Conservation (phyloP, 345 rosid species). For the Combretum micranthum region DNA sequence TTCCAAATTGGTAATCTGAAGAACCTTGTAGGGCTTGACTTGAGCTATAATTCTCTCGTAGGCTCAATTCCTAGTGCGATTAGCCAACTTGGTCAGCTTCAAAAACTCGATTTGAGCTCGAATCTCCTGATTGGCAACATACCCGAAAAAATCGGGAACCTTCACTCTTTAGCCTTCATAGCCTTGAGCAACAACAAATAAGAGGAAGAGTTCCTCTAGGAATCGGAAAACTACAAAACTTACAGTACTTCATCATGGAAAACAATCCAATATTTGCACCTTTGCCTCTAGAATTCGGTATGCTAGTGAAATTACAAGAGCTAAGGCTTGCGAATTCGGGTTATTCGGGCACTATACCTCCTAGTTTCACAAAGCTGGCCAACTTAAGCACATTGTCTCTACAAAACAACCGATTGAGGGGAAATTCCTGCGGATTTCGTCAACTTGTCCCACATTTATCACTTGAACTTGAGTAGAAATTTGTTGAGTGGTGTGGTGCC, state of each 20-base stretch:
- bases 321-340: constrained; percentile 74
- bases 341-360: constrained; percentile 60
- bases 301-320: constrained; percentile 58
- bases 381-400: constrained; percentile 77
- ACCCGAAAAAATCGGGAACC: constrained; percentile 51
- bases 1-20: constrained; percentile 49
- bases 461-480: constrained; percentile 75
- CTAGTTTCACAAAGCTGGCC: constrained; percentile 37
- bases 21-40: constrained; percentile 61
- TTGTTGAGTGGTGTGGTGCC: constrained; percentile 62
- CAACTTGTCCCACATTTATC: constrained; percentile 50
- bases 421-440: constrained; percentile 52
- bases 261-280: constrained; percentile 64
- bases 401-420: constrained; percentile 71
- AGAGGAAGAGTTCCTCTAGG: constrained; percentile 56
- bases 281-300: constrained; percentile 56
- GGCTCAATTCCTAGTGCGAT: constrained; percentile 58
- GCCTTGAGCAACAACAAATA: constrained; percentile 69
- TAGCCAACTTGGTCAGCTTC: constrained; percentile 60
- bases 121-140: constrained; percentile 49
- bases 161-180: constrained; percentile 47
- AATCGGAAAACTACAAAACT: constrained; percentile 42
- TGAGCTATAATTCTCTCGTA: constrained; percentile 60
- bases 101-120: constrained; percentile 83
- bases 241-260: constrained; percentile 85